Evolutionary conservation across 371 early-diverging fungal genomes (phyloP).

Genomic region (Saksenaea oblongispora): DNA sequence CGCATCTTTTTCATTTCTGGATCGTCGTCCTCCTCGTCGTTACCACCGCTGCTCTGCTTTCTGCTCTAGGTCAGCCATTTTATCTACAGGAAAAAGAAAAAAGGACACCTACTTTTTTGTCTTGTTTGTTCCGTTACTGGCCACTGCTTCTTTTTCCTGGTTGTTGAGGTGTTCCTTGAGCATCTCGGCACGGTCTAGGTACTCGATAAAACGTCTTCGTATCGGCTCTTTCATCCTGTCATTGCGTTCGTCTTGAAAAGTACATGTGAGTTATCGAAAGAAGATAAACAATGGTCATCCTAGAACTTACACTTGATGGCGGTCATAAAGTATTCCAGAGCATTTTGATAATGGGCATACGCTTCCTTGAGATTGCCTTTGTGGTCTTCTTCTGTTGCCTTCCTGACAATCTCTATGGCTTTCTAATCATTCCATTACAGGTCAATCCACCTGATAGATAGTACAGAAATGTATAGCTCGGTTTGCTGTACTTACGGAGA

Average conservation of each 20-base stretch:
- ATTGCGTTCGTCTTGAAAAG: slow-evolving; percentile 88
- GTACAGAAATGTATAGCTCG: neutral
- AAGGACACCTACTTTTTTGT: slow-evolving; percentile 48
- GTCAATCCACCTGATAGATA: neutral
- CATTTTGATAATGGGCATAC: slow-evolving; percentile 81
- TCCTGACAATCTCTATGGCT: slow-evolving; percentile 87
- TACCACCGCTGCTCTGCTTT: slow-evolving; percentile 25
- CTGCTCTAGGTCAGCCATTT: slow-evolving; percentile 17
- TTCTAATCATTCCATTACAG: slow-evolving; percentile 48
- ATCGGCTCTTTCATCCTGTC: slow-evolving; percentile 86
- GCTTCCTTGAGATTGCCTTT: slow-evolving; percentile 92
- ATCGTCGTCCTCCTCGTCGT: slow-evolving; percentile 75
- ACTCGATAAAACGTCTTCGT: slow-evolving; percentile 88
- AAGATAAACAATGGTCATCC: neutral
- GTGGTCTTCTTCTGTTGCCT: slow-evolving; percentile 92
- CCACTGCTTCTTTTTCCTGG: slow-evolving; percentile 63
- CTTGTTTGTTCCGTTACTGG: slow-evolving; percentile 55
- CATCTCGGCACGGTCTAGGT: slow-evolving; percentile 92
- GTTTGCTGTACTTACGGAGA: slow-evolving; percentile 24
- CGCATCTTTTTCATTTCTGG: slow-evolving; percentile 91
- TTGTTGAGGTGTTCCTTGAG: slow-evolving; percentile 84
- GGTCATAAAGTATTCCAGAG: slow-evolving; percentile 91
- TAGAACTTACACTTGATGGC: slow-evolving; percentile 87
- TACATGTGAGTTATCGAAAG: neutral
- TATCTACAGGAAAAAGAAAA: slow-evolving; percentile 29